phyloP scores from a whole-genome alignment of 805 yeast genomes.

The Kazachstania bromeliacearum region DNA sequence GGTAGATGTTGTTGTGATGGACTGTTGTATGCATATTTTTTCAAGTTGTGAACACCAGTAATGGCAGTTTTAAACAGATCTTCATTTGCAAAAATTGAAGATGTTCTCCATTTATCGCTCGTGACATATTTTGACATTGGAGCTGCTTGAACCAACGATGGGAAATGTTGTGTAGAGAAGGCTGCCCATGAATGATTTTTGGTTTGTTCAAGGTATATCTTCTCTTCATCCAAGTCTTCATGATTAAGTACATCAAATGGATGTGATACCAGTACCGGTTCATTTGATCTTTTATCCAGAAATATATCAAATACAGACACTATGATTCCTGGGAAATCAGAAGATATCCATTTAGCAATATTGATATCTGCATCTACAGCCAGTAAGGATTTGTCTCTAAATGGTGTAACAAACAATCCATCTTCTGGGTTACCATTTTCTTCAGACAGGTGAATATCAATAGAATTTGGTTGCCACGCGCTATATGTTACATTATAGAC shows the following conservation, averaged over 20 bases:
- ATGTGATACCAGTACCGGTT: slow-evolving; percentile 55
- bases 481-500: slow-evolving; percentile 83
- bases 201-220: slow-evolving; percentile 61
- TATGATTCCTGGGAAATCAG: slow-evolving; percentile 56
- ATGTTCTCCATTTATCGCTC: slow-evolving; percentile 36
- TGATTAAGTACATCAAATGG: slow-evolving; percentile 38
- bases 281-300: slow-evolving; percentile 22
- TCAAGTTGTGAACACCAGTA: slow-evolving; percentile 40
- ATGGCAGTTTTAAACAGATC: slow-evolving; percentile 36
- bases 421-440: slow-evolving; percentile 55
- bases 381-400: slow-evolving; percentile 67
- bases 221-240: slow-evolving; percentile 25
- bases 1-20: slow-evolving; percentile 1
- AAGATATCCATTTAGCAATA: slow-evolving; percentile 68
- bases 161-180: slow-evolving; percentile 66
- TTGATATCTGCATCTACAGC: slow-evolving; percentile 65
- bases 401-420: slow-evolving; percentile 70
- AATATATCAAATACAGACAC: slow-evolving; percentile 74
- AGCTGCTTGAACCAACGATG: slow-evolving; percentile 73
- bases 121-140: slow-evolving; percentile 54
- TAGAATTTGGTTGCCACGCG: slow-evolving; percentile 85
- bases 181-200: slow-evolving; percentile 73
- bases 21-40: slow-evolving; percentile 5
- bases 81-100: slow-evolving; percentile 31
- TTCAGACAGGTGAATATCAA: slow-evolving; percentile 46